Percentiles rank a stretch among this genome's conserved stretches.
These are phyloP conservation scores for Acorus calamus DNA, from an alignment of 106 monocot species.

Conservation along the genomic window DNA sequence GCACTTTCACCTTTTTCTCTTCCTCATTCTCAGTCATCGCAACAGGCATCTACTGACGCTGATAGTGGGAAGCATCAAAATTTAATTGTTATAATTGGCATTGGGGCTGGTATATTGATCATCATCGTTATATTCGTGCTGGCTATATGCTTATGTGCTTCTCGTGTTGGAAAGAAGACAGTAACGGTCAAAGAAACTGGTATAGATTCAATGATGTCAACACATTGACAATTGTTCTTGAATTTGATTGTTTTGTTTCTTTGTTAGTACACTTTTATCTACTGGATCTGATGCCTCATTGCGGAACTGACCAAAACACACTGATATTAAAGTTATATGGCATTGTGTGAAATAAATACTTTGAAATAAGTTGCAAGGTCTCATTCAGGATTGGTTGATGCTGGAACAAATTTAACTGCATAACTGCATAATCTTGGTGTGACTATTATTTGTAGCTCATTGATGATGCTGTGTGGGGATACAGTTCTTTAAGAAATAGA, in stretches of 20 bases:
- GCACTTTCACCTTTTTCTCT: slow-evolving; percentile 31
- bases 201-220: background rate
- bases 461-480: too few relatives aligned
- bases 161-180: slow-evolving; percentile 24
- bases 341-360: too few relatives aligned
- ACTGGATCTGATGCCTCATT: too few relatives aligned
- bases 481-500: too few relatives aligned
- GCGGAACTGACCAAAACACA: too few relatives aligned
- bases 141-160: slow-evolving; percentile 45
- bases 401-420: background rate
- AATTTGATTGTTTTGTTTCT: too few relatives aligned
- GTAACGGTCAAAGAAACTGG: slow-evolving; percentile 23
- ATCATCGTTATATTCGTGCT: slow-evolving; percentile 20
- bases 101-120: slow-evolving; percentile 41
- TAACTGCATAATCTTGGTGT: background rate
- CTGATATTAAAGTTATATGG: too few relatives aligned
- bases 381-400: too few relatives aligned
- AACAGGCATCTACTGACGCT: slow-evolving; percentile 13
- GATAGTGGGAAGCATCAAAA: slow-evolving; percentile 16
- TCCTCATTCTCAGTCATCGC: slow-evolving; percentile 19
- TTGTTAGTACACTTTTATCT: too few relatives aligned
- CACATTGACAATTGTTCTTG: too few relatives aligned
- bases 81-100: slow-evolving; percentile 39
- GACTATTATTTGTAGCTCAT: too few relatives aligned
- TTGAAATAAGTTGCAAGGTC: too few relatives aligned